These are phyloP conservation scores for Dictyostelium purpureum DNA, from an alignment of 78 protist genomes.

Conservation along the genomic window DNA sequence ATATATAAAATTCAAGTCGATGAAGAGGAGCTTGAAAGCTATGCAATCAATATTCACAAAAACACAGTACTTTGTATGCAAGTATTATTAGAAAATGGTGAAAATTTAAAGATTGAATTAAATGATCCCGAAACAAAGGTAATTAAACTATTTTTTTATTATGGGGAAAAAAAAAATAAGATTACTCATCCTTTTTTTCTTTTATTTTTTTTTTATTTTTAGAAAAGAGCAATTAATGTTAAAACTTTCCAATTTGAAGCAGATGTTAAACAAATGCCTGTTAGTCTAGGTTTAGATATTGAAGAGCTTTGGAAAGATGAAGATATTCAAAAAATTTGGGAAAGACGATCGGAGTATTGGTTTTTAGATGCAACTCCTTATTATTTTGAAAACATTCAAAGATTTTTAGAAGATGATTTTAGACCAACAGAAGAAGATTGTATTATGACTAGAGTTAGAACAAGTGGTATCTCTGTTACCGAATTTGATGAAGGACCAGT, in stretches of 20 bases:
- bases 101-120: conserved; percentile 56
- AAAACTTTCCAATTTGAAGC: conserved; percentile 76
- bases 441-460: conserved; percentile 82
- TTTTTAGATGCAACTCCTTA: conserved; percentile 82
- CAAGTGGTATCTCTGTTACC: conserved; percentile 83
- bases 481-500: conserved; percentile 85
- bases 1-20: conserved; percentile 80
- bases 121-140: conserved; percentile 60
- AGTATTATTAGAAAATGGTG: conserved; percentile 78
- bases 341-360: conserved; percentile 80
- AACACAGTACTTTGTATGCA: conserved; percentile 82
- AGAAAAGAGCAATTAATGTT: conserved; percentile 53
- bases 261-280: conserved; percentile 76
- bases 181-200: too few relatives aligned
- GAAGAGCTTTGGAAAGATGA: conserved; percentile 65
- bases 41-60: conserved; percentile 75
- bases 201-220: background rate
- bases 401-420: conserved; percentile 82
- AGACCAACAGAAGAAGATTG: conserved; percentile 86
- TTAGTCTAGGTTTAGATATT: conserved; percentile 57
- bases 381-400: conserved; percentile 80
- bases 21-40: conserved; percentile 71
- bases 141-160: background rate
- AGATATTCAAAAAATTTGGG: conserved; percentile 68
- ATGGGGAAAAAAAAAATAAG: too few relatives aligned